A percentile compares a stretch with the other conserved stretches of the same genome.
Evolutionary conservation across 2,329 filamentous ascomycete genomes (phyloP).

Genomic region (Fusarium pseudoanthophilum): DNA sequence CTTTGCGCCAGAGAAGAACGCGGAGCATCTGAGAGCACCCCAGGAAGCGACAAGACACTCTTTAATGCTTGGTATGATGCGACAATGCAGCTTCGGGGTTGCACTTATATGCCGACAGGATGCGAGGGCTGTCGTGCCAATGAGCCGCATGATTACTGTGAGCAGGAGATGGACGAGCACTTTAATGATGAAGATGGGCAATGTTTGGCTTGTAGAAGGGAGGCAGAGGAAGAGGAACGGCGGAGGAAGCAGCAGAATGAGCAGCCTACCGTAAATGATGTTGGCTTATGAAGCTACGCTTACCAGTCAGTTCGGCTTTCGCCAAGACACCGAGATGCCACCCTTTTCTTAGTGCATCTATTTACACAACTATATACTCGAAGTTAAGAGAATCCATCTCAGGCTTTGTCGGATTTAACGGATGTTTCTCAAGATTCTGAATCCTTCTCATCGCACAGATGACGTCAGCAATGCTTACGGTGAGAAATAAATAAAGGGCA

Average conservation of each 20-base stretch:
- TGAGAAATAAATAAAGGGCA: neutral
- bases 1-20: conserved; percentile 3
- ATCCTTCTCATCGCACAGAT: neutral
- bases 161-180: conserved; percentile 20
- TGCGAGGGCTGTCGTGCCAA: conserved; percentile 9
- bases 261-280: no score
- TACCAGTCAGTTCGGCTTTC: neutral
- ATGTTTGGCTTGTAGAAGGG: conserved; percentile 27
- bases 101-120: neutral
- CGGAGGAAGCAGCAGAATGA: neutral
- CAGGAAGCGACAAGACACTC: neutral
- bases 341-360: accelerated
- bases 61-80: neutral
- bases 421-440: neutral
- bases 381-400: accelerated
- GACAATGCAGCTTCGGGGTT: neutral
- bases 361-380: accelerated
- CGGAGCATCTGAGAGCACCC: neutral
- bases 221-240: neutral
- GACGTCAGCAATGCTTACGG: conserved; percentile 21
- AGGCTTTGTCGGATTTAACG: neutral
- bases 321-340: neutral
- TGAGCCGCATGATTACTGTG: conserved; percentile 10
- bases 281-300: neutral
- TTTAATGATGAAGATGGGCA: conserved; percentile 28